Conservation (phyloP, 2,329 filamentous ascomycete genomes). For the Rutstroemia sydowiana region DNA sequence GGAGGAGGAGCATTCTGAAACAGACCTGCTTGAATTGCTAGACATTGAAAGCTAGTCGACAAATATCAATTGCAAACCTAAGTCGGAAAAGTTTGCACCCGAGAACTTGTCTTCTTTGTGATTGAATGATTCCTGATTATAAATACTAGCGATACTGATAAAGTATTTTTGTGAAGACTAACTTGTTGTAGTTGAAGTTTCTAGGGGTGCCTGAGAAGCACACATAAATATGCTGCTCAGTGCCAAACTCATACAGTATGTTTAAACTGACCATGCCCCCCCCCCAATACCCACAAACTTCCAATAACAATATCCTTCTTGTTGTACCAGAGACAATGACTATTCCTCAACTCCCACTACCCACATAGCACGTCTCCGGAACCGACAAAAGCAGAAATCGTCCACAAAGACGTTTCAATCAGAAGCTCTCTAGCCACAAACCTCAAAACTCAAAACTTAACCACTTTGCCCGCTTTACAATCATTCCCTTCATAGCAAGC, state of each 20-base stretch:
- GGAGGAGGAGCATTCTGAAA: slow-evolving; percentile 46
- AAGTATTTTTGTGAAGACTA: no score
- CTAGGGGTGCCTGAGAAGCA: no score
- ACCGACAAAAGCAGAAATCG: background rate
- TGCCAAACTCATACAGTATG: background rate
- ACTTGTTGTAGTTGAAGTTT: no score
- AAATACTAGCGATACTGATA: no score
- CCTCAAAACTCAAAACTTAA: background rate
- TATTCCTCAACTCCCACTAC: background rate
- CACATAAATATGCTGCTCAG: no score
- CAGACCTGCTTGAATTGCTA: slow-evolving; percentile 44
- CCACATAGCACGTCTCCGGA: background rate
- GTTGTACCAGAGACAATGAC: background rate
- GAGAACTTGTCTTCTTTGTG: no score
- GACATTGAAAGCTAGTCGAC: slow-evolving; percentile 32
- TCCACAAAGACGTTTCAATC: background rate
- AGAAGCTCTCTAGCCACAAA: background rate
- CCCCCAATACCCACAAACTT: background rate
- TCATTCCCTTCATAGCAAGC: background rate
- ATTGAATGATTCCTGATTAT: no score
- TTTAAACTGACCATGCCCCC: background rate
- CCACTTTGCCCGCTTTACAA: background rate
- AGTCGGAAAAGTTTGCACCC: no score
- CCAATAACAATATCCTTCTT: background rate
- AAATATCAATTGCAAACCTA: background rate